A percentile compares a stretch with the other conserved stretches of the same genome.
Evolutionary conservation across 176 grass and related monocot genomes (phyloP).

Genomic region (Hyparrhenia diplandra): DNA sequence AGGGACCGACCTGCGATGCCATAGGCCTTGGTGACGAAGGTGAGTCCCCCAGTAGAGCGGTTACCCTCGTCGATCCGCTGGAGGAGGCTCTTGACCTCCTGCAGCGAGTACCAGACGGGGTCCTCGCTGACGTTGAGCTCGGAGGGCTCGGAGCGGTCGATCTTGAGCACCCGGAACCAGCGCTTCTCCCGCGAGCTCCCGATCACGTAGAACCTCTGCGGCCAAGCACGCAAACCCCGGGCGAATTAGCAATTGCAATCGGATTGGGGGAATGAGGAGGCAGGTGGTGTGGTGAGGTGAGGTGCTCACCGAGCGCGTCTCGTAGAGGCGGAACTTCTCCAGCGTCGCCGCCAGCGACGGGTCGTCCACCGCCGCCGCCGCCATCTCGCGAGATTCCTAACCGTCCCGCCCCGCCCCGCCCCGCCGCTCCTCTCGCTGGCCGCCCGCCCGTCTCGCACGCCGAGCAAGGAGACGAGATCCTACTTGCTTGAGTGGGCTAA

Average conservation of each 20-base stretch:
- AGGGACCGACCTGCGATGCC: slow-evolving; percentile 88
- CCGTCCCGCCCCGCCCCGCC: neutral
- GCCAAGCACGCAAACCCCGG: neutral
- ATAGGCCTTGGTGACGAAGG: slow-evolving; percentile 78
- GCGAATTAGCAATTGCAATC: neutral
- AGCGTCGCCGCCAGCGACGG: slow-evolving; percentile 48
- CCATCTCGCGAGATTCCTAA: too few relatives aligned
- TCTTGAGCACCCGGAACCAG: slow-evolving; percentile 94
- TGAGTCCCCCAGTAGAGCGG: slow-evolving; percentile 77
- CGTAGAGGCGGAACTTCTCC: slow-evolving; percentile 91
- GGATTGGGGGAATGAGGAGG: neutral
- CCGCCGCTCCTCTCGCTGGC: neutral
- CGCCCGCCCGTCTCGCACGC: too few relatives aligned
- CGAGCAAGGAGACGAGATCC: too few relatives aligned
- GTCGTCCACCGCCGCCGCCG: slow-evolving; percentile 52
- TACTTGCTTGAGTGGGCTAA: too few relatives aligned
- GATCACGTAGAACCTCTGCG: slow-evolving; percentile 91
- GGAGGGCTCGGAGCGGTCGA: slow-evolving; percentile 81
- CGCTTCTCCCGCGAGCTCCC: slow-evolving; percentile 84
- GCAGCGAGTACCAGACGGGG: slow-evolving; percentile 75
- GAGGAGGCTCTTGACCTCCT: slow-evolving; percentile 90
- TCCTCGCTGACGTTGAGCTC: slow-evolving; percentile 93
- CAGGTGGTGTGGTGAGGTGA: neutral
- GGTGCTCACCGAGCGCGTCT: slow-evolving; percentile 74
- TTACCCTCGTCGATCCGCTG: slow-evolving; percentile 90